Conservation (phyloP, 1,284 basidiomycete genomes). For the Xerocomus minutiporus region DNA sequence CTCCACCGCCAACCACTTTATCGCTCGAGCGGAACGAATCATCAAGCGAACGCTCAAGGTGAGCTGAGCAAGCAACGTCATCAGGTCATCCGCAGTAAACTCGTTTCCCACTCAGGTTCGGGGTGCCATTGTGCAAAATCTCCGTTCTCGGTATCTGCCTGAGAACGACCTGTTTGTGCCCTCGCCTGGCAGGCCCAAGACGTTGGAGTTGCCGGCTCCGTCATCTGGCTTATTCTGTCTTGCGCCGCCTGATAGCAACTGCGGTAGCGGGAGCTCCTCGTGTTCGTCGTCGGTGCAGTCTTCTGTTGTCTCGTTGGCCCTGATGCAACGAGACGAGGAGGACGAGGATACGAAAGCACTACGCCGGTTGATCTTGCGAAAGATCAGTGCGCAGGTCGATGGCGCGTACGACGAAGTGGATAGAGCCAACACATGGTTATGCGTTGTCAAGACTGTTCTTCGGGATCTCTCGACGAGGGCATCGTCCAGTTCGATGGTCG, state of each 20-base stretch:
- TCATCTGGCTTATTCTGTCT: slow-evolving; percentile 36
- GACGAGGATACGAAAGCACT: slow-evolving; percentile 58
- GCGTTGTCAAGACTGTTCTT: slow-evolving; percentile 58
- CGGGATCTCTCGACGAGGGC: slow-evolving; percentile 50
- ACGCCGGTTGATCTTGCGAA: slow-evolving; percentile 55
- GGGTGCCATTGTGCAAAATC: slow-evolving; percentile 26
- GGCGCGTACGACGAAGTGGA: slow-evolving; percentile 64
- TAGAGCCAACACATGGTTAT: slow-evolving; percentile 52
- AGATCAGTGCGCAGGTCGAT: slow-evolving; percentile 53
- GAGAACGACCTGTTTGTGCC: slow-evolving; percentile 21
- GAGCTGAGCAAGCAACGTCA: slow-evolving; percentile 16
- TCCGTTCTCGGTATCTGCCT: slow-evolving; percentile 26
- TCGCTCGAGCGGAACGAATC: slow-evolving; percentile 49
- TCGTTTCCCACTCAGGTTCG: slow-evolving; percentile 19
- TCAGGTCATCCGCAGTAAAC: slow-evolving; percentile 2
- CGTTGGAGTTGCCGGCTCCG: slow-evolving; percentile 33
- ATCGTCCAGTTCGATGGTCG: slow-evolving; percentile 32
- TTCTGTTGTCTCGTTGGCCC: slow-evolving; percentile 35
- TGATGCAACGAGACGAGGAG: slow-evolving; percentile 40
- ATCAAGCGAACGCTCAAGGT: slow-evolving; percentile 51
- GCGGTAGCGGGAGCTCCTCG: slow-evolving; percentile 31
- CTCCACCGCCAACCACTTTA: slow-evolving; percentile 46
- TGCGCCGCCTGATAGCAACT: slow-evolving; percentile 32
- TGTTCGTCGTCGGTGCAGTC: slow-evolving; percentile 39
- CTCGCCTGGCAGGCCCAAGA: slow-evolving; percentile 10